Evolutionary conservation across 192 early-diverging fungal species (phyloP).

Genomic region (Rhizoclosmatium sp.): DNA sequence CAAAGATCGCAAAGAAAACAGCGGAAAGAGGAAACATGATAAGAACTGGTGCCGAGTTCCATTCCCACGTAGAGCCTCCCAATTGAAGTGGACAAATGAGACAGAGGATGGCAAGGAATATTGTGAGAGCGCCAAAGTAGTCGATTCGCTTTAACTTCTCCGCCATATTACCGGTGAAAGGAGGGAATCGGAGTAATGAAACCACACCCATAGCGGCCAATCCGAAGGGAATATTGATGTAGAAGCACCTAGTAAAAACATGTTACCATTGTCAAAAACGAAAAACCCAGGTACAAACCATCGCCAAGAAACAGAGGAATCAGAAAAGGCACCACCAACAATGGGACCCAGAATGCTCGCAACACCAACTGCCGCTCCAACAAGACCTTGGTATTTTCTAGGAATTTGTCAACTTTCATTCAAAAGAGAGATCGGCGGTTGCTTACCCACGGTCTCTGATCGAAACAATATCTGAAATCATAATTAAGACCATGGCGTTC

Average conservation of each 20-base stretch:
- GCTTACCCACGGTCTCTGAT: conserved; percentile 44
- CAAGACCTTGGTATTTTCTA: conserved; percentile 40
- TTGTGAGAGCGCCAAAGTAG: conserved; percentile 58
- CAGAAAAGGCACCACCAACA: conserved; percentile 84
- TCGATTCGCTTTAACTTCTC: conserved; percentile 78
- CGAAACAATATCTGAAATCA: conserved; percentile 38
- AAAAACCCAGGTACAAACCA: conserved; percentile 5
- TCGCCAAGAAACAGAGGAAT: conserved; percentile 49
- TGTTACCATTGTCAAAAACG: neutral
- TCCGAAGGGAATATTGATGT: conserved; percentile 77
- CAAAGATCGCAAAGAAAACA: conserved; percentile 64
- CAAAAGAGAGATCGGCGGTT: conserved; percentile 43
- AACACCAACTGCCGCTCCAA: conserved; percentile 81
- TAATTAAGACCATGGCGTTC: conserved; percentile 75
- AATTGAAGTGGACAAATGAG: conserved; percentile 61
- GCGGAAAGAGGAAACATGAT: conserved; percentile 71
- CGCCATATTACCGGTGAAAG: conserved; percentile 51
- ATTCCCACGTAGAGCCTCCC: conserved; percentile 72
- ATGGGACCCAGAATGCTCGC: conserved; percentile 84
- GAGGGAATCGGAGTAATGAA: conserved; percentile 67
- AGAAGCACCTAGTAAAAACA: conserved; percentile 55
- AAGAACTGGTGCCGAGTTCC: conserved; percentile 63
- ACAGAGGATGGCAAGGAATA: conserved; percentile 17
- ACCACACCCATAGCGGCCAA: conserved; percentile 60
- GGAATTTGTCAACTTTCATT: conserved; percentile 51